Conservation (phyloP, 1,139 yeast species). For the Pichia sp. region DNA sequence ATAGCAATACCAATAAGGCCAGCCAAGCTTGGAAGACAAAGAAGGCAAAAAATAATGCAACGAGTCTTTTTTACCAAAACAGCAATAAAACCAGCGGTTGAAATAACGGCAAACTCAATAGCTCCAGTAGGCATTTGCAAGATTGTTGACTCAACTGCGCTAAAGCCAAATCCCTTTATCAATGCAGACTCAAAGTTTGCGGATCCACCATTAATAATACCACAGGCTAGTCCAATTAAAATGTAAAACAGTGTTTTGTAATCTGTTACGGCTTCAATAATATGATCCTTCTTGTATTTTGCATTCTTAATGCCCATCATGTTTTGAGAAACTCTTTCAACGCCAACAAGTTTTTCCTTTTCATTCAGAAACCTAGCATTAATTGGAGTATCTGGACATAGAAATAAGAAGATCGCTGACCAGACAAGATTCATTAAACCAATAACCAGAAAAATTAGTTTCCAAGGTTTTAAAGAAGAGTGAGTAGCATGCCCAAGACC, state of each 20-base stretch:
- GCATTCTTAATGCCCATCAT: slow-evolving; percentile 40
- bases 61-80: slow-evolving; percentile 31
- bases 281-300: slow-evolving; percentile 25
- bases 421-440: slow-evolving; percentile 49
- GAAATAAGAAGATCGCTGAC: slow-evolving; percentile 43
- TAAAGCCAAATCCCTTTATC: slow-evolving; percentile 41
- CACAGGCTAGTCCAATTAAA: slow-evolving; percentile 29
- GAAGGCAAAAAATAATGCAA: slow-evolving; percentile 17
- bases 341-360: slow-evolving; percentile 34
- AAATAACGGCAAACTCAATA: slow-evolving; percentile 25
- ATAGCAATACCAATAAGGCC: slow-evolving; percentile 22
- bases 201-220: slow-evolving; percentile 38
- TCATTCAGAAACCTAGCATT: slow-evolving; percentile 43
- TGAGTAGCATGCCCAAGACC: slow-evolving; percentile 29
- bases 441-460: slow-evolving; percentile 44
- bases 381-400: slow-evolving; percentile 53
- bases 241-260: slow-evolving; percentile 30
- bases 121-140: slow-evolving; percentile 43
- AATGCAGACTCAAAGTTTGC: slow-evolving; percentile 37
- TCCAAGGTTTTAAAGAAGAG: slow-evolving; percentile 37
- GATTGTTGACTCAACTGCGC: slow-evolving; percentile 38
- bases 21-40: slow-evolving; percentile 8
- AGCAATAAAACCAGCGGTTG: slow-evolving; percentile 32
- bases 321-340: slow-evolving; percentile 34
- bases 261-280: slow-evolving; percentile 21